Evolutionary conservation across 176 grass and related monocot genomes (phyloP), one percentile per base, ranked within the genome.

Genomic region (Eleusine indica): DNA sequence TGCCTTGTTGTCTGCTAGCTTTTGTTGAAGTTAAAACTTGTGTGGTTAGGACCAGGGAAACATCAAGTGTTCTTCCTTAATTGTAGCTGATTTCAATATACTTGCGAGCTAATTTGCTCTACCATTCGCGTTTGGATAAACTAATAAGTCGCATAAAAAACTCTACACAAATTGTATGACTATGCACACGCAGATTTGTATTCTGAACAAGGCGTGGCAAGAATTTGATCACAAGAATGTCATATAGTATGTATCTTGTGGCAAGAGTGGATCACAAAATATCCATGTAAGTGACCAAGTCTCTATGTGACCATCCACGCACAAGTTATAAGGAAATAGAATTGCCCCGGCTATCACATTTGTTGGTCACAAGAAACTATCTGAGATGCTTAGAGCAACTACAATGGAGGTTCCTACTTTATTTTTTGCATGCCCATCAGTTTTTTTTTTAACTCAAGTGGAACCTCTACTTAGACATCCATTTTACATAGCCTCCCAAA

Each of bases 1-100:
- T 35, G 32, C 32, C 32, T 35, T 35, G 32, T 2, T 35, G 32
- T 35, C 10, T 53, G 57, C 60, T 16, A 72, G 65, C 56, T 83
- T 39, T 48, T 39, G 57, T 75, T 80, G 58, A 46, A 66, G 37
- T 12, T 6, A 19, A 40, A 58, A 52, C 17, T 74, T 14, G 7
- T 21, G 86, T 77, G 81, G 68, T 39, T 88, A 11, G 17, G 41
- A 70, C 3, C 15, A 69, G 29, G 1, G 11, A 12, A 52, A 19
- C 11, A 68, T 37, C n/a, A 39, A 53, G 47, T 66, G 11, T 29
- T 14, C 19, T 25, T 17, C 54, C 7, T 16, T 49, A 57, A 43
- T 17, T 18, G 3, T 56, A 25, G 74, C 39, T 67, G 37, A 66
- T 35, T 44, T 78, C 7, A 72, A 54, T 77, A 66, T 43, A 43